phyloP scores from a whole-genome alignment of 495 filamentous ascomycete species.

The Penicillium ochrochloron region DNA sequence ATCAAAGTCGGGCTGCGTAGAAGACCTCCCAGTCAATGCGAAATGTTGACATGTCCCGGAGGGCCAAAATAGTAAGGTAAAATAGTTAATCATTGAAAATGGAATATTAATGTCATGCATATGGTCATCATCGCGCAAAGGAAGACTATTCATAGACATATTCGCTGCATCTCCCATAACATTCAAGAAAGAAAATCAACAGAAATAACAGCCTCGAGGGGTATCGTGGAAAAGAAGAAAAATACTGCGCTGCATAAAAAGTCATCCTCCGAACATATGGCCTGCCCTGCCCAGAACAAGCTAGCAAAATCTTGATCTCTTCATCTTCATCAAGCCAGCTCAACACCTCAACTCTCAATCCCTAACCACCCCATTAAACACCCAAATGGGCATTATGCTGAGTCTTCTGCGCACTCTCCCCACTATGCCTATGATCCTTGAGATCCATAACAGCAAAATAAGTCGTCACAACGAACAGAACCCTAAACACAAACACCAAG shows the following conservation, averaged over 20 bases:
- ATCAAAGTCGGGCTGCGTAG: no score
- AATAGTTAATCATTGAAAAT: background rate
- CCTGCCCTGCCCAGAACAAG: background rate
- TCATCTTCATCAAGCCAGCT: background rate
- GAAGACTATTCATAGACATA: background rate
- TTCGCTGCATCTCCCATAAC: background rate
- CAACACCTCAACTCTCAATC: background rate
- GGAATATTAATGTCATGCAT: background rate
- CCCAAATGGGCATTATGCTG: constrained; percentile 31
- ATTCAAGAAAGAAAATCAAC: background rate
- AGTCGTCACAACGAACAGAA: constrained; percentile 53
- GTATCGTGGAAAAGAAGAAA: constrained; percentile 2
- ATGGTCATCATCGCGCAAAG: background rate
- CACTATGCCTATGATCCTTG: constrained; percentile 25
- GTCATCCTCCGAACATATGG: background rate
- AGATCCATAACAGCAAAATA: constrained; percentile 31
- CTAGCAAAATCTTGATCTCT: background rate
- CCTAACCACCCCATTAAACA: constrained; percentile 14
- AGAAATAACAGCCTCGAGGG: background rate
- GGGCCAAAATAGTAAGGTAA: background rate
- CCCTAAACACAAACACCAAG: constrained; percentile 39
- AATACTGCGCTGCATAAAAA: background rate
- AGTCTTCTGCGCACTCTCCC: constrained; percentile 27
- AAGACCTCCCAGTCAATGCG: no score
- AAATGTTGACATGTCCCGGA: no score